Evolutionary conservation across 1,284 basidiomycete genomes (phyloP).

Genomic region (Hymenochaete sp.): DNA sequence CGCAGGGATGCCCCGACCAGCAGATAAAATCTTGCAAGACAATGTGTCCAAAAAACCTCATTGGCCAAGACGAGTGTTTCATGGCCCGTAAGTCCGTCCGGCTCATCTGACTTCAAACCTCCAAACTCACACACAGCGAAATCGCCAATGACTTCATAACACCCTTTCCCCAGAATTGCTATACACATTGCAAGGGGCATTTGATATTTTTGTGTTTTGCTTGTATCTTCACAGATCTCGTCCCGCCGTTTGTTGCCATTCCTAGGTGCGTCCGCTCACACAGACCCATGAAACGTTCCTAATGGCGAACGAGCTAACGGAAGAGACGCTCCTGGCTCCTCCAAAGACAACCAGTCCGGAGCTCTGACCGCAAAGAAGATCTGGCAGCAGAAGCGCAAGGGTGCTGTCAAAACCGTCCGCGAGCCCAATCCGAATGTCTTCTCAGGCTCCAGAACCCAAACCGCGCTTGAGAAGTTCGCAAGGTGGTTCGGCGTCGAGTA

Average conservation of each 20-base stretch:
- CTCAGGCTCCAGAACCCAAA: slow-evolving; percentile 80
- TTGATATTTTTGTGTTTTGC: background rate
- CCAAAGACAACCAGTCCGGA: slow-evolving; percentile 88
- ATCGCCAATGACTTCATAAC: too few relatives aligned
- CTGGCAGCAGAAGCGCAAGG: slow-evolving; percentile 88
- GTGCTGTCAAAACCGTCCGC: slow-evolving; percentile 76
- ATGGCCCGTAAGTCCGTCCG: slow-evolving; percentile 48
- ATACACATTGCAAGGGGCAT: slow-evolving; percentile 54
- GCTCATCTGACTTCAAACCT: slow-evolving; percentile 6
- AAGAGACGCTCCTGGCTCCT: slow-evolving; percentile 91
- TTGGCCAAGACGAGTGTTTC: slow-evolving; percentile 90
- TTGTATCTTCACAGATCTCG: background rate
- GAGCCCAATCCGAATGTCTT: slow-evolving; percentile 76
- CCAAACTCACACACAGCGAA: slow-evolving; percentile 4
- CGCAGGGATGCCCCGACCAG: slow-evolving; percentile 53
- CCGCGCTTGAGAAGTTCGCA: slow-evolving; percentile 86
- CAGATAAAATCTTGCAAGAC: slow-evolving; percentile 68
- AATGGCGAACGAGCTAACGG: slow-evolving; percentile 68
- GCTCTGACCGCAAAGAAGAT: slow-evolving; percentile 91
- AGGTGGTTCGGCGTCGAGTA: too few relatives aligned
- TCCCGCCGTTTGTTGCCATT: slow-evolving; percentile 5
- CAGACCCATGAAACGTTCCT: slow-evolving; percentile 90
- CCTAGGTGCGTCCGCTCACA: slow-evolving; percentile 66
- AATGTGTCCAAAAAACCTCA: slow-evolving; percentile 86
- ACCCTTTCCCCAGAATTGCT: slow-evolving; percentile 42